Conservation (phyloP, 75 land plant genomes). For the Pinus taeda region DNA sequence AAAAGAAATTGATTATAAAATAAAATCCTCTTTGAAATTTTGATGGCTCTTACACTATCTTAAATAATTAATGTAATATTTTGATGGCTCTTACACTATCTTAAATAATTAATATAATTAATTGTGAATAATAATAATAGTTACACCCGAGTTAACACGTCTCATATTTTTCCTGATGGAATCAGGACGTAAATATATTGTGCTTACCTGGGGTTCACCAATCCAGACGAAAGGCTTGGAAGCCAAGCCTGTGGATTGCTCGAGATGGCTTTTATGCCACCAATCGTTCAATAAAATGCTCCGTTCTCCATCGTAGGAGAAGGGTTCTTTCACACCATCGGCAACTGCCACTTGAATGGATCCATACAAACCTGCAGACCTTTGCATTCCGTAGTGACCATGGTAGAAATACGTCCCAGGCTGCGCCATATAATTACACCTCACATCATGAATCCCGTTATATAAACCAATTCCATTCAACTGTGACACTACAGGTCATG, state of each 20-base stretch:
- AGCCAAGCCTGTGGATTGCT: slow-evolving; percentile 26
- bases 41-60: no score
- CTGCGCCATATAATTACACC: background rate
- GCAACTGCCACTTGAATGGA: background rate
- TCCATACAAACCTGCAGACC: slow-evolving; percentile 13
- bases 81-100: no score
- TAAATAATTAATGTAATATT: no score
- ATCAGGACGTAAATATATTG: no score
- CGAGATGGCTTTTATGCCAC: slow-evolving; percentile 21
- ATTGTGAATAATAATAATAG: no score
- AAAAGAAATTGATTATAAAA: no score
- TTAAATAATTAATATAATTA: no score
- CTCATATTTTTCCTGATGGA: no score
- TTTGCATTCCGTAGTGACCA: slow-evolving; percentile 24
- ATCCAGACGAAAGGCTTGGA: slow-evolving; percentile 62
- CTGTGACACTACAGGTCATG: background rate
- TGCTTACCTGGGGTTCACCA: slow-evolving; percentile 67
- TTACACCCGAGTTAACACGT: no score
- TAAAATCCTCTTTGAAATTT: no score
- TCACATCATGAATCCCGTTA: background rate
- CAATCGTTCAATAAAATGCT: slow-evolving; percentile 25
- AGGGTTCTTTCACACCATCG: slow-evolving; percentile 12
- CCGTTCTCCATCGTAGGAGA: slow-evolving; percentile 18
- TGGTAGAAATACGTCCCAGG: slow-evolving; percentile 9
- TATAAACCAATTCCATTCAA: no score